These are phyloP conservation scores for Vitis rotundifolia DNA, from an alignment of 164 flowering plant species.

Conservation along the genomic window DNA sequence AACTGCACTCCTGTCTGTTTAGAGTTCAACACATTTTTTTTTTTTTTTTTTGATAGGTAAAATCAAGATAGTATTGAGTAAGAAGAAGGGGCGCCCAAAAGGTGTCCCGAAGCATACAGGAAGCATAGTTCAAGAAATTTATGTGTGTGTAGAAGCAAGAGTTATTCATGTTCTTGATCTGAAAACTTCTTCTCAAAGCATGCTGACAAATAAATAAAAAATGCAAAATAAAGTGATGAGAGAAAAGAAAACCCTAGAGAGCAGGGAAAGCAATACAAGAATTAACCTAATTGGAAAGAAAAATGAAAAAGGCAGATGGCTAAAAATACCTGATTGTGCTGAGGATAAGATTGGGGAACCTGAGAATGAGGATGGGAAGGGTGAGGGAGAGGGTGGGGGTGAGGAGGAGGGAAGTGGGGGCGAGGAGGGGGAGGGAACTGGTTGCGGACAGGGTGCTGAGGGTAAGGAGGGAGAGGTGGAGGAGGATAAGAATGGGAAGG, in stretches of 20 bases:
- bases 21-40: no score
- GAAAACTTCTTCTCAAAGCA: no score
- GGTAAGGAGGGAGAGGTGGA: slow-evolving; percentile 23
- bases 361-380: slow-evolving; percentile 29
- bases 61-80: no score
- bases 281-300: background rate
- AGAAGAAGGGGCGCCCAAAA: no score
- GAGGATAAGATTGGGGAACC: slow-evolving; percentile 40
- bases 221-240: background rate
- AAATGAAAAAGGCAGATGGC: background rate
- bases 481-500: slow-evolving; percentile 31
- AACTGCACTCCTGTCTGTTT: no score
- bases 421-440: slow-evolving; percentile 37
- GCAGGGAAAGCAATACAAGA: background rate
- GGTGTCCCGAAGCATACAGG: no score
- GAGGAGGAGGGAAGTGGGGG: slow-evolving; percentile 31
- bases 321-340: slow-evolving; percentile 29
- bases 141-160: no score
- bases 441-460: slow-evolving; percentile 23
- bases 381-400: slow-evolving; percentile 24
- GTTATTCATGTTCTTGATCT: no score
- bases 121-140: no score
- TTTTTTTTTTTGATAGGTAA: no score
- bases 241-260: background rate
- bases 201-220: no score